Percentiles rank a stretch among this genome's conserved stretches.
These are phyloP conservation scores for Candida yuanshanica DNA, from an alignment of 805 yeast genomes.

Conservation along the genomic window DNA sequence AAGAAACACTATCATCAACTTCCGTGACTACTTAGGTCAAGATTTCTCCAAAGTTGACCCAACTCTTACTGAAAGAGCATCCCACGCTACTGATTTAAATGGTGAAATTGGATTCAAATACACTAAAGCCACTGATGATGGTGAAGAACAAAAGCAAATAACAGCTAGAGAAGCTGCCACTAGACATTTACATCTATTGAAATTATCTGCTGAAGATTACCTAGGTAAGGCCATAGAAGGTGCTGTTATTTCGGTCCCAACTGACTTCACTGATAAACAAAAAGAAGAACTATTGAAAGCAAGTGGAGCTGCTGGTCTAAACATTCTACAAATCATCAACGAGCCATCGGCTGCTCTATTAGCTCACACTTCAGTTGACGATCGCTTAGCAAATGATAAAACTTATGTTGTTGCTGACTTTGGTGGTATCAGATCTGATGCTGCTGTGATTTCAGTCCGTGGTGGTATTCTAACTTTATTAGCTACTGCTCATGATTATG, in stretches of 20 bases:
- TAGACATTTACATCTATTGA: constrained; percentile 79
- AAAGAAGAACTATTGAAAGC: constrained; percentile 54
- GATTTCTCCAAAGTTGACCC: constrained; percentile 65
- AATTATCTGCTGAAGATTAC: constrained; percentile 87
- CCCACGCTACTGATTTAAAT: constrained; percentile 57
- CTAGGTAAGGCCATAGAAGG: constrained; percentile 77
- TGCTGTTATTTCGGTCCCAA: constrained; percentile 86
- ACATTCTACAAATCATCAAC: constrained; percentile 79
- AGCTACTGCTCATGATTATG: constrained; percentile 76
- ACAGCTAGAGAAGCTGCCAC: constrained; percentile 73
- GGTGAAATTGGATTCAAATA: constrained; percentile 70
- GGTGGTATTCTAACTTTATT: constrained; percentile 90
- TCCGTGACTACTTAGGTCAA: constrained; percentile 88
- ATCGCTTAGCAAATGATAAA: constrained; percentile 48
- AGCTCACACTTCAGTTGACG: constrained; percentile 55
- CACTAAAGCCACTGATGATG: constrained; percentile 23
- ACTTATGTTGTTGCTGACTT: constrained; percentile 90
- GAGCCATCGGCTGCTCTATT: constrained; percentile 92
- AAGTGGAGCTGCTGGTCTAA: constrained; percentile 66
- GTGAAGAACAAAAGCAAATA: constrained; percentile 43
- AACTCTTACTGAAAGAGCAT: constrained; percentile 55
- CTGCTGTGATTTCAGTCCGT: constrained; percentile 87
- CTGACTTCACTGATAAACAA: constrained; percentile 75
- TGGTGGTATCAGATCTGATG: constrained; percentile 95
- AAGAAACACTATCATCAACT: constrained; percentile 76